Percentiles rank a stretch among this genome's conserved stretches.
These are phyloP conservation scores for Russula foetens DNA, from an alignment of 768 basidiomycete species.

Conservation along the genomic window DNA sequence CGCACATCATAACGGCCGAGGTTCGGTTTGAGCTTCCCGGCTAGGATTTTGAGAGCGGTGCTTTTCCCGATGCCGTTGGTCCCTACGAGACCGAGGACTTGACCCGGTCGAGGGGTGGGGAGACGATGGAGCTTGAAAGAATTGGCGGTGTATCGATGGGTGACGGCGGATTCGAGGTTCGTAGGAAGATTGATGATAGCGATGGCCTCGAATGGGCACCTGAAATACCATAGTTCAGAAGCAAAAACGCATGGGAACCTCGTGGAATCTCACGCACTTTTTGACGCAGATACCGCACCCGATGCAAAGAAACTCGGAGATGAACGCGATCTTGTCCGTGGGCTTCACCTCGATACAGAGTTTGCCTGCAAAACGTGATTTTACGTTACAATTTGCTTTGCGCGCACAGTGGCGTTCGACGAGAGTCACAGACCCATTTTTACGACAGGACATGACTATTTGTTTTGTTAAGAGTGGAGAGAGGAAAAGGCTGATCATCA, in stretches of 20 bases:
- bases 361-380: slow-evolving; percentile 51
- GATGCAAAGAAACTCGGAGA: slow-evolving; percentile 98
- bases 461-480: not conserved
- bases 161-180: slow-evolving; percentile 91
- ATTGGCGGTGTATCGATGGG: slow-evolving; percentile 97
- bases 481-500: too few relatives aligned
- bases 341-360: slow-evolving; percentile 97
- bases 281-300: slow-evolving; percentile 99
- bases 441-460: slow-evolving; percentile 92
- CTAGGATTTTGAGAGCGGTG: slow-evolving; percentile 93
- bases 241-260: not conserved
- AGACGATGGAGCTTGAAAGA: slow-evolving; percentile 98
- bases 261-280: slow-evolving; percentile 53
- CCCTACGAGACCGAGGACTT: slow-evolving; percentile 97
- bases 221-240: slow-evolving; percentile 26
- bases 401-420: not conserved
- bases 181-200: slow-evolving; percentile 98
- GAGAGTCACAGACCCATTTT: slow-evolving; percentile 70
- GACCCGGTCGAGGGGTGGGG: slow-evolving; percentile 93
- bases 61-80: slow-evolving; percentile 99
- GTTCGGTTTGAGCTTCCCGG: slow-evolving; percentile 97
- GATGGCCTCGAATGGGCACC: slow-evolving; percentile 99
- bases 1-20: slow-evolving; percentile 91
- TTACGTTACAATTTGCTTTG: not conserved
- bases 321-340: slow-evolving; percentile 95